Conservation (phyloP, 495 filamentous ascomycete species). For the Sporormia fimetaria region DNA sequence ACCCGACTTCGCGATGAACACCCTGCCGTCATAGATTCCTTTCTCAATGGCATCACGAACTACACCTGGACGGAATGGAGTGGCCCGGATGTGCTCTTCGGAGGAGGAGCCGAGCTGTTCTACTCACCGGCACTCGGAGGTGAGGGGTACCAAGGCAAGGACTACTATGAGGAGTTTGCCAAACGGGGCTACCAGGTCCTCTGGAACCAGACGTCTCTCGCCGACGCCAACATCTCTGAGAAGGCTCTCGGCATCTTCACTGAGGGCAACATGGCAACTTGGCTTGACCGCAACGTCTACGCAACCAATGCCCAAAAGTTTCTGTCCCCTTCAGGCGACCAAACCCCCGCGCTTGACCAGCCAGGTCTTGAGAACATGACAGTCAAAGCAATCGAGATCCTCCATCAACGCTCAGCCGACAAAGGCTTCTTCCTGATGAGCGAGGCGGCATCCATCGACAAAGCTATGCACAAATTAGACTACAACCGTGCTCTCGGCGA, state of each 20-base stretch:
- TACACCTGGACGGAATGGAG: conserved; percentile 57
- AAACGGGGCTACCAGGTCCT: conserved; percentile 54
- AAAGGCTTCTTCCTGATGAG: conserved; percentile 69
- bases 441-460: conserved; percentile 66
- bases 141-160: conserved; percentile 43
- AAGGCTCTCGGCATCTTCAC: conserved; percentile 61
- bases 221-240: conserved; percentile 38
- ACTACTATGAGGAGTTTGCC: conserved; percentile 57
- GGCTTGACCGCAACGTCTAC: conserved; percentile 61
- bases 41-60: conserved; percentile 34
- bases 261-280: conserved; percentile 52
- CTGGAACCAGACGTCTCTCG: conserved; percentile 54
- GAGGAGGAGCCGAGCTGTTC: conserved; percentile 64
- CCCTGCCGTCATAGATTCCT: conserved; percentile 47
- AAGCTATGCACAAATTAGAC: conserved; percentile 67
- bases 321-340: conserved; percentile 51
- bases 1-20: conserved; percentile 51
- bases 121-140: conserved; percentile 36
- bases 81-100: conserved; percentile 63
- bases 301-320: conserved; percentile 46
- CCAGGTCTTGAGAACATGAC: conserved; percentile 75
- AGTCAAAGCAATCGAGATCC: conserved; percentile 61
- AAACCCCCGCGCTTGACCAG: conserved; percentile 48
- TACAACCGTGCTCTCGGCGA: conserved; percentile 68
- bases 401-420: conserved; percentile 47